Percentiles rank a stretch among this genome's conserved stretches.
These are phyloP conservation scores for Halenospora varia DNA, from an alignment of 495 filamentous ascomycete species.

Conservation along the genomic window DNA sequence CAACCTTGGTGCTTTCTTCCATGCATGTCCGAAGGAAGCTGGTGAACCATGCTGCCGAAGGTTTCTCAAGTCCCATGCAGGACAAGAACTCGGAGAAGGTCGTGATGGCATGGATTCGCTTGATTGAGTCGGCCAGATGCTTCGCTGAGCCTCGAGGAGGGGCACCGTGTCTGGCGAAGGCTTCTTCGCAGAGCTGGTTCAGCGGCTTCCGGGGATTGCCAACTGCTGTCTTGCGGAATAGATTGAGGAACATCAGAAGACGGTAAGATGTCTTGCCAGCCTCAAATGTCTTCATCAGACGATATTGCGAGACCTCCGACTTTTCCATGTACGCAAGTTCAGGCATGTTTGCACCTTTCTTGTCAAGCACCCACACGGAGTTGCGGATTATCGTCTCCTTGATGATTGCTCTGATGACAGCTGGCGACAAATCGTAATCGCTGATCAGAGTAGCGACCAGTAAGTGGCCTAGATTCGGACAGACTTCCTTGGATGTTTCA, in stretches of 20 bases:
- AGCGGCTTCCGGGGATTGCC: slow-evolving; percentile 31
- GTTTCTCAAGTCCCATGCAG: slow-evolving; percentile 36
- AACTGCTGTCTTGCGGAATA: slow-evolving; percentile 43
- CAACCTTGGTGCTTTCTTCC: slow-evolving; percentile 32
- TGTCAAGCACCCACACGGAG: slow-evolving; percentile 48
- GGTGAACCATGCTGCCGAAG: slow-evolving; percentile 30
- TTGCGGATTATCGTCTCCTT: slow-evolving; percentile 46
- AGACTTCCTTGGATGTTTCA: slow-evolving; percentile 33
- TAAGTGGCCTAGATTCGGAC: slow-evolving; percentile 47
- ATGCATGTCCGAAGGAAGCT: slow-evolving; percentile 35
- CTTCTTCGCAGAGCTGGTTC: slow-evolving; percentile 34
- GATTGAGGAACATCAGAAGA: slow-evolving; percentile 48
- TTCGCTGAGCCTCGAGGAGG: slow-evolving; percentile 39
- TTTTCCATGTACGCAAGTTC: slow-evolving; percentile 45
- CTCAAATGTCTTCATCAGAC: slow-evolving; percentile 42
- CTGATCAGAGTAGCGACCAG: slow-evolving; percentile 43
- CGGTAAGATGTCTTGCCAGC: slow-evolving; percentile 45
- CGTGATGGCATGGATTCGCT: slow-evolving; percentile 37
- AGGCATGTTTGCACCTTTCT: slow-evolving; percentile 32
- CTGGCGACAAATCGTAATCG: slow-evolving; percentile 35
- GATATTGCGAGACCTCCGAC: slow-evolving; percentile 35
- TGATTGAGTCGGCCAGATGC: slow-evolving; percentile 35
- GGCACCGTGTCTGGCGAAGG: slow-evolving; percentile 44
- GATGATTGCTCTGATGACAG: slow-evolving; percentile 39
- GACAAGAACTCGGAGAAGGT: slow-evolving; percentile 39